A percentile compares a stretch with the other conserved stretches of the same genome.
Conservation (phyloP, 345 rosid species). For the Sisymbrium irio region DNA sequence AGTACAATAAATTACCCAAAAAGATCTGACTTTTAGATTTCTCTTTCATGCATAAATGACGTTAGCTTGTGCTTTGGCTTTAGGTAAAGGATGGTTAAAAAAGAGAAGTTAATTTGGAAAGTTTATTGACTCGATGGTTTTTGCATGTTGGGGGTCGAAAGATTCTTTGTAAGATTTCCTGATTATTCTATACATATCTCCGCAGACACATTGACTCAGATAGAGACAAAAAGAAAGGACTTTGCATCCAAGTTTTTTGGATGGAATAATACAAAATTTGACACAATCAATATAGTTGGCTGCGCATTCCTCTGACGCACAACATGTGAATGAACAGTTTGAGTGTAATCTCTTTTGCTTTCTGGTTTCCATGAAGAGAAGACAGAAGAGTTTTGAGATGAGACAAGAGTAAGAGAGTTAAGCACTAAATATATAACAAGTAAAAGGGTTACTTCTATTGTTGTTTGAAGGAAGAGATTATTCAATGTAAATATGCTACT, state of each 20-base stretch:
- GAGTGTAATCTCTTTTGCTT: conserved; percentile 33
- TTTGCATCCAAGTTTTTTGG: neutral
- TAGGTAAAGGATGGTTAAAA: neutral
- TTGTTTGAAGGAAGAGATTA: conserved; percentile 2
- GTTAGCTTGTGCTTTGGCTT: neutral
- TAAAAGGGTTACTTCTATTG: conserved; percentile 2
- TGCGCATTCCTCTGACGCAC: conserved; percentile 20
- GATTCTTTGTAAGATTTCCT: conserved; percentile 6
- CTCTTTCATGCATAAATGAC: neutral
- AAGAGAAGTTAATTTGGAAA: neutral
- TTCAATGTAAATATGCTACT: conserved; percentile 27
- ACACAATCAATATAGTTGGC: conserved; percentile 11
- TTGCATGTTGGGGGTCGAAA: neutral
- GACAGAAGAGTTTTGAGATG: conserved; percentile 33
- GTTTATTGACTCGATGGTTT: neutral
- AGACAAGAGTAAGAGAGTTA: conserved; percentile 6
- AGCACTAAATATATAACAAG: neutral
- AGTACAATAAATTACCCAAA: neutral
- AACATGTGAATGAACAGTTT: neutral
- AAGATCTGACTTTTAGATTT: neutral
- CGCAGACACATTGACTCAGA: neutral
- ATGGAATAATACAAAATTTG: conserved; percentile 12
- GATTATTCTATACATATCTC: conserved; percentile 4
- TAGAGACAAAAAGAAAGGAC: neutral
- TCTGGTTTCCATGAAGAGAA: conserved; percentile 34